These are phyloP conservation scores for Guadua angustifolia DNA, from an alignment of 176 grass and related monocot species.

Conservation along the genomic window DNA sequence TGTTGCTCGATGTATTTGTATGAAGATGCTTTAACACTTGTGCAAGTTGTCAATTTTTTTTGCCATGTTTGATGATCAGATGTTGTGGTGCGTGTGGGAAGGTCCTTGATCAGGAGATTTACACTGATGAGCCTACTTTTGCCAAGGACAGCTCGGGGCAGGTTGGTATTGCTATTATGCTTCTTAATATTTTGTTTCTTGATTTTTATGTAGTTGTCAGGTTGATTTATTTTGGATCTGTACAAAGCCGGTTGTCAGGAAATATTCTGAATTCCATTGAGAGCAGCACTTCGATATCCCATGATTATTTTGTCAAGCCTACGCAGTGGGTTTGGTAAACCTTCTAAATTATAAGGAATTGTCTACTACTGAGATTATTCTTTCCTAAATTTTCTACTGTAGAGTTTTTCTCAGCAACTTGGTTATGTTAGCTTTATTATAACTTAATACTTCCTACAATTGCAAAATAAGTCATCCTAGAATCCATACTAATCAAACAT, in stretches of 20 bases:
- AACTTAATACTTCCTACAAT: no score
- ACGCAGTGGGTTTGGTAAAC: background rate
- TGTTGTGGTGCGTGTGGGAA: conserved; percentile 71
- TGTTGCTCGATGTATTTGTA: background rate
- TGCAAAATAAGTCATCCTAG: no score
- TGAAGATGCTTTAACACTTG: conserved; percentile 13
- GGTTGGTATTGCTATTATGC: conserved; percentile 40
- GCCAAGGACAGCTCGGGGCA: conserved; percentile 52
- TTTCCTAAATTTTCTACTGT: background rate
- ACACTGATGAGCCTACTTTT: conserved; percentile 51
- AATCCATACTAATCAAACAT: no score
- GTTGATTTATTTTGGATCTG: conserved; percentile 25
- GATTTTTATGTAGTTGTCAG: conserved; percentile 7
- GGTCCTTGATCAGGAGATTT: conserved; percentile 74
- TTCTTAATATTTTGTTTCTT: conserved; percentile 26
- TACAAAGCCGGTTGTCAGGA: conserved; percentile 56
- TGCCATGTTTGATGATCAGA: background rate
- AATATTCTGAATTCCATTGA: conserved; percentile 56
- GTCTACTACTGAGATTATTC: background rate
- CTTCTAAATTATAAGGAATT: conserved; percentile 8
- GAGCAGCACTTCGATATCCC: conserved; percentile 65
- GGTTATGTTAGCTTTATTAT: no score
- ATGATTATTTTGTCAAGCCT: conserved; percentile 23
- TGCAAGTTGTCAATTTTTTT: background rate
- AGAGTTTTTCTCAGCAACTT: no score